phyloP scores from a whole-genome alignment of 495 filamentous ascomycete genomes.

The Penicilliopsis zonata region DNA sequence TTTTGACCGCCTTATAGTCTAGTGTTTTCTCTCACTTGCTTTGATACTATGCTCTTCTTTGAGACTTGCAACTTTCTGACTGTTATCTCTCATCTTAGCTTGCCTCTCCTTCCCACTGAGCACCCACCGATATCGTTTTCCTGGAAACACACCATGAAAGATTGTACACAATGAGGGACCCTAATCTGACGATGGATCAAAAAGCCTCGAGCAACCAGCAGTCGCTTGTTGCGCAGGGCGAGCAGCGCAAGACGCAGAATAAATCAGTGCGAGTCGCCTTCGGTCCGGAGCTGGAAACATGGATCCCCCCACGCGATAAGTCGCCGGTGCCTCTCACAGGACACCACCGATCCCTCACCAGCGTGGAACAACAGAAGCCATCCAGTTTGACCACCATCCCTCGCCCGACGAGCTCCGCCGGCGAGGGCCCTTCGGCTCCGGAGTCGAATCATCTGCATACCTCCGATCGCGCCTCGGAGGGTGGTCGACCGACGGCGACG shows the following conservation, averaged over 20 bases:
- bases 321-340: slow-evolving; percentile 24
- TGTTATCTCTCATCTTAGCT: background rate
- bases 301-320: slow-evolving; percentile 28
- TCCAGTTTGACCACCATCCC: slow-evolving; percentile 10
- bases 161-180: slow-evolving; percentile 28
- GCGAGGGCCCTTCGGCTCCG: slow-evolving; percentile 13
- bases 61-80: no score
- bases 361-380: slow-evolving; percentile 20
- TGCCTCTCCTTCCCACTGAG: slow-evolving; percentile 3
- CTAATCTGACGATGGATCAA: slow-evolving; percentile 27
- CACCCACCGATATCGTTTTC: slow-evolving; percentile 4
- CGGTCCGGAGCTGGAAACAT: slow-evolving; percentile 30
- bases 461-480: slow-evolving; percentile 20
- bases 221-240: slow-evolving; percentile 16
- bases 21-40: no score
- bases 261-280: slow-evolving; percentile 35
- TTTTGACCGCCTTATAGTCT: background rate
- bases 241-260: slow-evolving; percentile 21
- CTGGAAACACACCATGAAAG: slow-evolving; percentile 23
- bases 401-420: slow-evolving; percentile 23
- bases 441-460: slow-evolving; percentile 15
- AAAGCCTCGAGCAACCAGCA: slow-evolving; percentile 12
- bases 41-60: no score
- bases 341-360: slow-evolving; percentile 31
- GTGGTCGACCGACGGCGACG: slow-evolving; percentile 36